A percentile compares a stretch with the other conserved stretches of the same genome.
These are phyloP conservation scores for Straminergon stramineum DNA, from an alignment of 225 moss, liverwort and hornwort genomes.

Conservation along the genomic window DNA sequence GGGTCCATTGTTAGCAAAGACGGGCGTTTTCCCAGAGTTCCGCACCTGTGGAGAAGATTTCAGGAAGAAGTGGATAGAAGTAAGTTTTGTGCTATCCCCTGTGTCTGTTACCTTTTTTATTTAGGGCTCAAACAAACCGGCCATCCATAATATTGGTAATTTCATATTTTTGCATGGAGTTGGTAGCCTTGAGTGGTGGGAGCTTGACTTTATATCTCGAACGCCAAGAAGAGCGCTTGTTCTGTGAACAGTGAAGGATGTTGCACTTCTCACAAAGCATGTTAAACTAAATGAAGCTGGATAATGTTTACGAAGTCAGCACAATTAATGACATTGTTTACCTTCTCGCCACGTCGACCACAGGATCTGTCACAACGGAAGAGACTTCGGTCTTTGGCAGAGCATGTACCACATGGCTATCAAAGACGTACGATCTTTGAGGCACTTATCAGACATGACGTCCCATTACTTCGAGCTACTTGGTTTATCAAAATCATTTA, in stretches of 20 bases:
- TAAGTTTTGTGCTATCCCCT: background rate
- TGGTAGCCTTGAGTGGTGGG: background rate
- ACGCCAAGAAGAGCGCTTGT: background rate
- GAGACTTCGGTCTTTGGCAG: slow-evolving; percentile 80
- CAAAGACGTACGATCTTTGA: slow-evolving; percentile 82
- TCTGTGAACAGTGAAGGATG: background rate
- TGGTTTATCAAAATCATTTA: slow-evolving; percentile 97
- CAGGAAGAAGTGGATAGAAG: slow-evolving; percentile 94
- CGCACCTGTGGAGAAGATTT: slow-evolving; percentile 82
- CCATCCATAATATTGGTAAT: background rate
- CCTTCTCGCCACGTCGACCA: background rate
- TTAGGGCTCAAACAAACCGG: background rate
- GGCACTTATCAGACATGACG: slow-evolving; percentile 80
- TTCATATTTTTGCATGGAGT: background rate
- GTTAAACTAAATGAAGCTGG: background rate
- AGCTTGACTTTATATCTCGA: background rate
- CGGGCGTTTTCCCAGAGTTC: slow-evolving; percentile 76
- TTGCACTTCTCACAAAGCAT: background rate
- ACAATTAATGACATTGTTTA: background rate
- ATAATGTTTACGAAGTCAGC: background rate
- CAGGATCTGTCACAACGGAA: slow-evolving; percentile 90
- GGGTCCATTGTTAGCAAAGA: slow-evolving; percentile 60
- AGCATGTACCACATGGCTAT: slow-evolving; percentile 83
- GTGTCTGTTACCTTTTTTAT: background rate
- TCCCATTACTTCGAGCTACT: slow-evolving; percentile 83